Evolutionary conservation across 345 rosid genomes (phyloP), one percentile per base, ranked within the genome.

Genomic region (Eucalyptus pumila): DNA sequence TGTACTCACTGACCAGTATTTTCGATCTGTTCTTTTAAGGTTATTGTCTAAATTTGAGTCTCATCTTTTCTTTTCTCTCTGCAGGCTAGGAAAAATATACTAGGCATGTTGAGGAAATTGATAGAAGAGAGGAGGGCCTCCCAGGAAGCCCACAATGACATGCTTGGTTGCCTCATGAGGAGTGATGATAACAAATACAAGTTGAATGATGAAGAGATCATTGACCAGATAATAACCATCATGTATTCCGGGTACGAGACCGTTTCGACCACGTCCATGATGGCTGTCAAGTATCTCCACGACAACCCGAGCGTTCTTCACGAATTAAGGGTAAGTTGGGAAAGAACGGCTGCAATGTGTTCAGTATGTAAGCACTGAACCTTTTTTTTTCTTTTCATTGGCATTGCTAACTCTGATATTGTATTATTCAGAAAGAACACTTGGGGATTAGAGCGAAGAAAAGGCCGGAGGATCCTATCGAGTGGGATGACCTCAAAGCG

Each of bases 201-300:
- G 50, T 87, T 95, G 87, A 91, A 88, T 19, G 96, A 95, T 88
- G 94, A 94, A 15, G 96, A 96, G 91, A 95, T 96, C 42, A 92
- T 96, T n/a, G 99, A 96, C 93, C 99, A 96, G 90, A 90, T 97
- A 5, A 96, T 97, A 65, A 94, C 99, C 24, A 92, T 97, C 40
- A 87, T 95, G 90, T 94, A 96, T 89, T 96, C 99, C 5, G 98
- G 99, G 81, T 96, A 94, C 69, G 99, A 97, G 90, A 97, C 97
- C 47, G 96, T 96, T 45, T 97, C 99, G 21, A 96, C 97, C 49
- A 96, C 99, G 23, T 92, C 98, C 5, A 97, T 96, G 99, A 97
- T 96, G 99, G 97, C 97, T 54, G 91, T 97, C 87, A 97, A 96
- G 94, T 97, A 96, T 87, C 94, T 96, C 32, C 98, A 96, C 88